phyloP scores from a whole-genome alignment of 352 stramenopile genomes.

The Phytopythium cucurbitacearum region DNA sequence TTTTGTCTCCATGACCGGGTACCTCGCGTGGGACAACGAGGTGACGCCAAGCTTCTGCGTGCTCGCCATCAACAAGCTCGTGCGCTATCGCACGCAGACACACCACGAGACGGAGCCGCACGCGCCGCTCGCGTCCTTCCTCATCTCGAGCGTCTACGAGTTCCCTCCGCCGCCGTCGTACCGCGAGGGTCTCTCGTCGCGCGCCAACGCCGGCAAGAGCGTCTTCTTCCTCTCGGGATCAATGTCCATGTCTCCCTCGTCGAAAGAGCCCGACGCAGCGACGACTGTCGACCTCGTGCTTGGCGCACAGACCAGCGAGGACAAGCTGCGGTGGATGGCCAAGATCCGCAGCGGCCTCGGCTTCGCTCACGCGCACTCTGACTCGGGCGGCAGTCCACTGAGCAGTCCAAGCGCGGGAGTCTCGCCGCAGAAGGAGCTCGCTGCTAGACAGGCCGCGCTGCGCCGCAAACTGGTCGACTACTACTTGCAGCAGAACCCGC shows the following conservation, averaged over 20 bases:
- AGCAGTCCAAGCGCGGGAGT: background rate
- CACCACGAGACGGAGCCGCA: slow-evolving; percentile 35
- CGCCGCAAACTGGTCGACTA: slow-evolving; percentile 71
- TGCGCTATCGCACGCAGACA: slow-evolving; percentile 37
- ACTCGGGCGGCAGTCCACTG: background rate
- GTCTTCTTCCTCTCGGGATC: slow-evolving; percentile 4
- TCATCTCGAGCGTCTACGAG: slow-evolving; percentile 43
- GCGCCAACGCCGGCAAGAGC: background rate
- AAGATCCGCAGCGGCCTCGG: slow-evolving; percentile 44
- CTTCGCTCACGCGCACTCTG: slow-evolving; percentile 14
- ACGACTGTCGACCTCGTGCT: slow-evolving; percentile 22
- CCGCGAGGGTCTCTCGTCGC: background rate
- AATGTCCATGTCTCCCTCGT: background rate
- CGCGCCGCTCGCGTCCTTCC: slow-evolving; percentile 25
- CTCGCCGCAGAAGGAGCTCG: background rate
- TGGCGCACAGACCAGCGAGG: slow-evolving; percentile 26
- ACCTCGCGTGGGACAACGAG: slow-evolving; percentile 36
- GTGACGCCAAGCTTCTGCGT: slow-evolving; percentile 30
- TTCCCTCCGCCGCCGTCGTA: slow-evolving; percentile 19
- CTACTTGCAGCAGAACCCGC: slow-evolving; percentile 89
- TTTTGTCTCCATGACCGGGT: slow-evolving; percentile 37
- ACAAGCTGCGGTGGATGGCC: slow-evolving; percentile 49
- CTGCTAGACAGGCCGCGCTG: slow-evolving; percentile 10
- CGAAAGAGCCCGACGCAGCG: background rate
- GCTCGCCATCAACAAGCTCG: slow-evolving; percentile 48